These are phyloP conservation scores for Zygotorulaspora sp. DNA, from an alignment of 805 yeast species.

Conservation along the genomic window DNA sequence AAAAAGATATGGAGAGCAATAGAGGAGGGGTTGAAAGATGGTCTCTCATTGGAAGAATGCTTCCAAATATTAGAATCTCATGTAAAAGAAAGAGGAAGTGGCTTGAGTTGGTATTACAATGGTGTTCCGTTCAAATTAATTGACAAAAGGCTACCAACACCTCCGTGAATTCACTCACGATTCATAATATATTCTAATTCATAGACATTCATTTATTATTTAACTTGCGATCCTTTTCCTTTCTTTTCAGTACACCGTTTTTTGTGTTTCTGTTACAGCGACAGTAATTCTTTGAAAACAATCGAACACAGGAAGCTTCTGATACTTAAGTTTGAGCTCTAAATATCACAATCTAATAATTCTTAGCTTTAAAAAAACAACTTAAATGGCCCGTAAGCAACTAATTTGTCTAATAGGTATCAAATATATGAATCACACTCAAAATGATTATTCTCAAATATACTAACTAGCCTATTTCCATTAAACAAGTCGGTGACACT, in stretches of 20 bases:
- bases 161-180: too few species aligned
- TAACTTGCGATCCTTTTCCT: not conserved
- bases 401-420: slow-evolving; percentile 20
- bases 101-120: slow-evolving; percentile 30
- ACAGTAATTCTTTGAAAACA: slow-evolving; percentile 3
- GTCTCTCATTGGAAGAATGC: slow-evolving; percentile 23
- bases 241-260: not conserved
- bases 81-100: slow-evolving; percentile 22
- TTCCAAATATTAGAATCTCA: slow-evolving; percentile 23
- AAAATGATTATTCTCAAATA: too few species aligned
- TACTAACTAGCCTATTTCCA: too few species aligned
- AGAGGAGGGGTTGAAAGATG: slow-evolving; percentile 28
- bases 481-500: slow-evolving; percentile 30
- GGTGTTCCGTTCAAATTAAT: slow-evolving; percentile 29
- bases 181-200: too few species aligned
- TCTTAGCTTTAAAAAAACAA: too few species aligned
- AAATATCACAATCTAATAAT: too few species aligned
- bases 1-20: slow-evolving; percentile 32
- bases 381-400: slow-evolving; percentile 9
- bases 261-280: slow-evolving; percentile 2
- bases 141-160: too few species aligned
- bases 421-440: too few species aligned
- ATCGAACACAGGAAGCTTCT: too few species aligned
- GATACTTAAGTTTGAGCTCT: too few species aligned
- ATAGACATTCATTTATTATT: slow-evolving; percentile 8